A percentile compares a stretch with the other conserved stretches of the same genome.
phyloP scores from a whole-genome alignment of 106 monocot genomes.

The Posidonia australis region DNA sequence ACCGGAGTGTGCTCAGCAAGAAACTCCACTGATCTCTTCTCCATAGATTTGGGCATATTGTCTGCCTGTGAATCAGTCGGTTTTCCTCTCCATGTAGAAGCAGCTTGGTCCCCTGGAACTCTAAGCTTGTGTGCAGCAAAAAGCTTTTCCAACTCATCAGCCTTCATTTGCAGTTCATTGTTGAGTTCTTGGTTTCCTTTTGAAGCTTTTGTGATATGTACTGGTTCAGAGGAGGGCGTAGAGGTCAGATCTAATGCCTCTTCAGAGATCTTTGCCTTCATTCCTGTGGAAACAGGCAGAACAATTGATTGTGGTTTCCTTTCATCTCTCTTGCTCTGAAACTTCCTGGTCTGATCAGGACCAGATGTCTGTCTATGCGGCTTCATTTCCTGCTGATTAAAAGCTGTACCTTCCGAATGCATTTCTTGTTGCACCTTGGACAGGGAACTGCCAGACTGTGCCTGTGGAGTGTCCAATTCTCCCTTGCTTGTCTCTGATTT shows the following conservation, averaged over 20 bases:
- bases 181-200: constrained; percentile 70
- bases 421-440: constrained; percentile 12
- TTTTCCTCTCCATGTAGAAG: constrained; percentile 44
- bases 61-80: constrained; percentile 13
- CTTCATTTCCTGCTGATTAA: constrained; percentile 15
- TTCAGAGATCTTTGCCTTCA: constrained; percentile 21
- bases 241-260: constrained; percentile 12
- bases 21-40: constrained; percentile 1
- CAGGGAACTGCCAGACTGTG: constrained; percentile 4
- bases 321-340: constrained; percentile 21
- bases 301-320: constrained; percentile 8
- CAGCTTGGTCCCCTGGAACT: constrained; percentile 13
- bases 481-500: constrained; percentile 15
- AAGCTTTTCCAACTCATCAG: constrained; percentile 82
- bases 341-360: constrained; percentile 20
- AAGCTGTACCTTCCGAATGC: constrained; percentile 2
- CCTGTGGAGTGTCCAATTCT: constrained; percentile 10
- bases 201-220: constrained; percentile 24
- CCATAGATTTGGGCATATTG: constrained; percentile 9
- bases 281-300: constrained; percentile 4
- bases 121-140: constrained; percentile 83
- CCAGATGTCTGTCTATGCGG: constrained; percentile 17
- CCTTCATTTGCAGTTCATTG: constrained; percentile 73
- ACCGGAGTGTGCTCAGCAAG: not conserved
- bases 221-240: constrained; percentile 14